A percentile compares a stretch with the other conserved stretches of the same genome.
Conservation (phyloP, 1,284 basidiomycete species). For the Pyrrhoderma lamaoense region DNA sequence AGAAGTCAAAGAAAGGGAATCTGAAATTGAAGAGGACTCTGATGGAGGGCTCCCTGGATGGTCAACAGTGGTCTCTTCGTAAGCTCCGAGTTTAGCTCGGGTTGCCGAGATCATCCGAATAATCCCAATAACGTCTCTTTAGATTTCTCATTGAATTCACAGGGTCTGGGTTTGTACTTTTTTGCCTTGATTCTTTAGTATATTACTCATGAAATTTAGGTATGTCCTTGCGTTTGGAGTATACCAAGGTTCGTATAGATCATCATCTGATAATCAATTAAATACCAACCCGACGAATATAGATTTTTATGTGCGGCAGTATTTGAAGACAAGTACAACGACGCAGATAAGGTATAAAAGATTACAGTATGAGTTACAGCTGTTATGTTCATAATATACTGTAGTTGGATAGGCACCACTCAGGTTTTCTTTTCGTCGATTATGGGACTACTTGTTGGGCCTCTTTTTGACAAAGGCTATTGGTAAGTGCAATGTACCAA, state of each 20-base stretch:
- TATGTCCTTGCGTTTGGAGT: constrained; percentile 14
- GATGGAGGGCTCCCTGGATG: constrained; percentile 8
- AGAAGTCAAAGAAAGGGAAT: no score
- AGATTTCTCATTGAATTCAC: constrained; percentile 13
- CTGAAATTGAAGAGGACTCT: no score
- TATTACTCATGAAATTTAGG: not conserved
- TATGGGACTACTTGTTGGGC: constrained; percentile 10
- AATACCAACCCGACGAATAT: no score
- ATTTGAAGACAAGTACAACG: constrained; percentile 2
- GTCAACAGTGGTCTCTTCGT: constrained; percentile 10
- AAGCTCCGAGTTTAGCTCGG: no score
- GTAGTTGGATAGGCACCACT: constrained; percentile 16
- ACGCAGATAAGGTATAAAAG: constrained; percentile 15
- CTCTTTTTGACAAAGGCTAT: constrained; percentile 16
- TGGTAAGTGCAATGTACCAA: constrained; percentile 3
- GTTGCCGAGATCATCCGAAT: no score
- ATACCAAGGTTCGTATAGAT: constrained; percentile 6
- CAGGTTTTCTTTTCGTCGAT: constrained; percentile 12
- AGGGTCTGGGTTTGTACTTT: constrained; percentile 9
- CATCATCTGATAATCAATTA: not conserved
- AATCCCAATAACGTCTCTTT: not conserved
- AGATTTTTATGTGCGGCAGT: constrained; percentile 17
- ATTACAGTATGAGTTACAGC: not conserved
- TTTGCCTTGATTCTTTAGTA: not conserved
- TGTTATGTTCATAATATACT: not conserved